Evolutionary conservation across 2,329 filamentous ascomycete species (phyloP).

Genomic region (Trichoderma gracile): DNA sequence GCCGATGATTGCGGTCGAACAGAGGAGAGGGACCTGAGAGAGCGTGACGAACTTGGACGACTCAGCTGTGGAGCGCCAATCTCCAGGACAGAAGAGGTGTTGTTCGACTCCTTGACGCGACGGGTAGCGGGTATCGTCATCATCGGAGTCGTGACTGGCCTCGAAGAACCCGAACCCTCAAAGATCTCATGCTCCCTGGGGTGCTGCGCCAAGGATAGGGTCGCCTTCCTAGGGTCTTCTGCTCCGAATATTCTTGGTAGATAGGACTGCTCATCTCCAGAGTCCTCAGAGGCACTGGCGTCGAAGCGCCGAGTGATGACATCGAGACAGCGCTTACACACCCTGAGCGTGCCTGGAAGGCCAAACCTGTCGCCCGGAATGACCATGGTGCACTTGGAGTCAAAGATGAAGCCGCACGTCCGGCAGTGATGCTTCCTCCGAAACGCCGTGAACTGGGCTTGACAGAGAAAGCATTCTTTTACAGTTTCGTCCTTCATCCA

Average conservation of each 20-base stretch:
- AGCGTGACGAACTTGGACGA: constrained; percentile 91
- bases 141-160: constrained; percentile 65
- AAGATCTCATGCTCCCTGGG: constrained; percentile 44
- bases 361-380: constrained; percentile 86
- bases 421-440: constrained; percentile 95
- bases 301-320: constrained; percentile 91
- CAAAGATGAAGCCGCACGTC: constrained; percentile 96
- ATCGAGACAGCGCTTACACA: constrained; percentile 89
- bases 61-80: constrained; percentile 82
- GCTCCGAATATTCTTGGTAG: constrained; percentile 64
- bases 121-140: constrained; percentile 70
- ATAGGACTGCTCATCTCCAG: constrained; percentile 73
- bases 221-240: constrained; percentile 50
- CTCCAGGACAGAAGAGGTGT: constrained; percentile 85
- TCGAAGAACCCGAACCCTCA: constrained; percentile 48
- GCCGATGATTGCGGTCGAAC: constrained; percentile 71
- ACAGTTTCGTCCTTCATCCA: constrained; percentile 99
- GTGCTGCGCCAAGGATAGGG: constrained; percentile 36
- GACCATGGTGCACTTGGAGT: constrained; percentile 92
- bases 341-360: constrained; percentile 77
- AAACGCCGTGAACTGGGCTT: constrained; percentile 87
- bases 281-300: constrained; percentile 83
- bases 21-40: constrained; percentile 70
- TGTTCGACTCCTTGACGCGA: constrained; percentile 72
- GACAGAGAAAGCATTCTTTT: constrained; percentile 94